Percentiles rank a stretch among this genome's conserved stretches.
These are phyloP conservation scores for Atkinsonella texensis DNA, from an alignment of 2,329 filamentous ascomycete genomes.

Conservation along the genomic window DNA sequence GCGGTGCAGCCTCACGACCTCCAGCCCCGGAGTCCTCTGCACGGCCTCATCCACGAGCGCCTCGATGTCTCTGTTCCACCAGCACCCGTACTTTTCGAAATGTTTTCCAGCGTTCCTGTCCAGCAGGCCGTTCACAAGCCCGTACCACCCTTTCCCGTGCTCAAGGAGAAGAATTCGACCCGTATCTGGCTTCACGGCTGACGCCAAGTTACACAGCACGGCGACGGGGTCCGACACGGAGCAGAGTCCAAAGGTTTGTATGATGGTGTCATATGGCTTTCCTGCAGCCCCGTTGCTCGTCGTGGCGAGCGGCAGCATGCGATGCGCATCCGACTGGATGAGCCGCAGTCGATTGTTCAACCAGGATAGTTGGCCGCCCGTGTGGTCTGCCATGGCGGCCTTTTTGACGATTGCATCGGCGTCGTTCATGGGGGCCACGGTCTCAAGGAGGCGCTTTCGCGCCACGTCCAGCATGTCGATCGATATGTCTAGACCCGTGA, in stretches of 20 bases:
- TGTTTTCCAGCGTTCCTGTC: slow-evolving; percentile 43
- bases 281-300: neutral
- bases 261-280: slow-evolving; percentile 45
- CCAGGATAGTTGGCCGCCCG: slow-evolving; percentile 26
- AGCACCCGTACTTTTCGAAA: slow-evolving; percentile 50
- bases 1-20: slow-evolving; percentile 41
- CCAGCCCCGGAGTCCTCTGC: slow-evolving; percentile 36
- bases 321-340: slow-evolving; percentile 35
- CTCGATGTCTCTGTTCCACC: slow-evolving; percentile 56
- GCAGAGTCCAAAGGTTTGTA: slow-evolving; percentile 55
- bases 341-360: slow-evolving; percentile 33
- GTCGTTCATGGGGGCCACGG: slow-evolving; percentile 26
- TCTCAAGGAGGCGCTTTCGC: slow-evolving; percentile 35
- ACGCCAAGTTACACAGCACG: slow-evolving; percentile 41
- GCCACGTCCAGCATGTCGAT: slow-evolving; percentile 48
- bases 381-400: slow-evolving; percentile 21
- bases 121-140: slow-evolving; percentile 41
- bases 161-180: slow-evolving; percentile 51
- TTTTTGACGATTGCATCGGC: slow-evolving; percentile 20
- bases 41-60: slow-evolving; percentile 39
- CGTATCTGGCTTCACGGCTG: slow-evolving; percentile 36
- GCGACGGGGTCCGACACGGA: slow-evolving; percentile 44
- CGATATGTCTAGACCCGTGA: slow-evolving; percentile 51
- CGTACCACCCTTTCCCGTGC: slow-evolving; percentile 46
- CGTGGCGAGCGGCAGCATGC: slow-evolving; percentile 27